A percentile compares a stretch with the other conserved stretches of the same genome.
These are phyloP conservation scores for Suillus sp. DNA, from an alignment of 768 basidiomycete genomes.

Conservation along the genomic window DNA sequence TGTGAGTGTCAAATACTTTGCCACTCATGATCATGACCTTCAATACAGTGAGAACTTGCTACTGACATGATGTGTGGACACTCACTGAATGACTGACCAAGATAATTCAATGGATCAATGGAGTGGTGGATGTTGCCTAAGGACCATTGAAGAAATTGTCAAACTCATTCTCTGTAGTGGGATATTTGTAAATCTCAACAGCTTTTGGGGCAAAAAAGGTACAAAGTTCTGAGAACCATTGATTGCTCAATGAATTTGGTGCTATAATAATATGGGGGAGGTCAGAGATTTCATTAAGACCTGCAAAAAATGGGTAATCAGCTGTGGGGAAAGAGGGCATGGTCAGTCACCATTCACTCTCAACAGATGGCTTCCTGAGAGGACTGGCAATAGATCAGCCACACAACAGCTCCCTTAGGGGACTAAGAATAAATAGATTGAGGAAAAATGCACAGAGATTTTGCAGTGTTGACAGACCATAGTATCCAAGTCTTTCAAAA, in stretches of 20 bases:
- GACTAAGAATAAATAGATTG: too few relatives aligned
- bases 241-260: neutral
- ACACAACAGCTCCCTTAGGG: too few relatives aligned
- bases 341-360: neutral
- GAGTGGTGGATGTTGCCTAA: neutral
- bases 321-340: neutral
- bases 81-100: conserved; percentile 6
- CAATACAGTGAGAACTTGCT: too few relatives aligned
- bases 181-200: neutral
- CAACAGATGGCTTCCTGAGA: neutral
- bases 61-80: neutral
- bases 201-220: neutral
- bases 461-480: neutral
- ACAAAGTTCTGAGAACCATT: conserved; percentile 1
- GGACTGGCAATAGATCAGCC: too few relatives aligned
- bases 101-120: neutral
- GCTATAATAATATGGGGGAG: conserved; percentile 7
- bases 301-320: conserved; percentile 4
- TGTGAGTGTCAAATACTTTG: neutral
- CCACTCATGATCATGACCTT: neutral
- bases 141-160: neutral
- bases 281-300: neutral
- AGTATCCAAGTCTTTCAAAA: neutral
- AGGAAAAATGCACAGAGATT: too few relatives aligned
- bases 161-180: neutral